Base-by-base conservation (phyloP, 495 filamentous ascomycete species). In the Penicillium psychrofluorescens region DNA sequence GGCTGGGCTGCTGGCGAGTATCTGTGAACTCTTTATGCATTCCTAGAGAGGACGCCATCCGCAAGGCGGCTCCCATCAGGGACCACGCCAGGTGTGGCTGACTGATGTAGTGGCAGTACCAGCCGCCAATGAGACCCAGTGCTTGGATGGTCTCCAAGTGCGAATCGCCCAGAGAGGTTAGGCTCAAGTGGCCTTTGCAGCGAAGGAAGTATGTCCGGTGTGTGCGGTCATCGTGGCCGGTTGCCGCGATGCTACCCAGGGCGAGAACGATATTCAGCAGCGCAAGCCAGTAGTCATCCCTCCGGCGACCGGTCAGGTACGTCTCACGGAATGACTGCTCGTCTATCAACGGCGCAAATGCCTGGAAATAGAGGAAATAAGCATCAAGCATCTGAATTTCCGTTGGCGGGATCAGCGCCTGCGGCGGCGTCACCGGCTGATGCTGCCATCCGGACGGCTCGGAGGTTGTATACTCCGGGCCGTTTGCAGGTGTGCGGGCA, bases 221-320 rank as follows among this genome's bases (percentile, higher is more conserved):
- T 42, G 75, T 79, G 45, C 76, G 77, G 58, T 88, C 81, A 51
- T 85, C 80, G 1, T 79, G 81, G 42, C 82, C 83, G 29, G 75
- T 78, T 15, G 80, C 80, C 0, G 78, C 81, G 34, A 91, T 81
- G 50, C 81, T 84, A 13, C 86, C 86, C 62, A 90, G 75, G 13
- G 86, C 85, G 41, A 90, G 81, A 28, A 91, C 84, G 67, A 87
- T 88, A 56, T 91, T 90, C 15, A 89, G 68, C 15, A 91, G 60
- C 0, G 80, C 81, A 12, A 89, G 72, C 86, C 86, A 91, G 8
- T 82, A 78, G 8, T 78, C 67, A 56, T 91, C 86, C 49, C 71
- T 77, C 9, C 86, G 69, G 41, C 78, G 76, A 28, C 78, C 81
- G 36, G 79, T 75, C 8, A 83, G 70, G 55, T 85, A 88, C 38